phyloP scores from a whole-genome alignment of 768 basidiomycete species.

The Epithele typhae region DNA sequence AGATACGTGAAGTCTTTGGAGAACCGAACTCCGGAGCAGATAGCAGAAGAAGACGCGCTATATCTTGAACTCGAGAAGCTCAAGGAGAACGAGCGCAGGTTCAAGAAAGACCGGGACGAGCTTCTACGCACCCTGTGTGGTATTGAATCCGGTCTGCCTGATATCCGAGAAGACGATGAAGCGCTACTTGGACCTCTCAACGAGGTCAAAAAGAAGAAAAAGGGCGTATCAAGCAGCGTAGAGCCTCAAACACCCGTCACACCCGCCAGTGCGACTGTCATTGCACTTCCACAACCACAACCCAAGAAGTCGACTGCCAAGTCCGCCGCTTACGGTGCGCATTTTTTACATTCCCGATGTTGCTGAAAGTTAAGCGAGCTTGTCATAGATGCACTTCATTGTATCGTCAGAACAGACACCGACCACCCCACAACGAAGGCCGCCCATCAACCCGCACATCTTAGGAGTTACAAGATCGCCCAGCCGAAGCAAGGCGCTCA shows the following conservation, averaged over 20 bases:
- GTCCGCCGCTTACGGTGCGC: slow-evolving; percentile 55
- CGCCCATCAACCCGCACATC: slow-evolving; percentile 72
- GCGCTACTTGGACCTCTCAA: slow-evolving; percentile 40
- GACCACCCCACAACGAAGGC: slow-evolving; percentile 50
- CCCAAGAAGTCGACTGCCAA: slow-evolving; percentile 41
- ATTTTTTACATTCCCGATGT: not conserved
- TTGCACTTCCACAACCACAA: slow-evolving; percentile 33
- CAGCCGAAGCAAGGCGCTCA: slow-evolving; percentile 69
- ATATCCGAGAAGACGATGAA: slow-evolving; percentile 66
- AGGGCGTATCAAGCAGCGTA: slow-evolving; percentile 27
- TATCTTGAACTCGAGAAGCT: slow-evolving; percentile 93
- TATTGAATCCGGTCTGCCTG: slow-evolving; percentile 81
- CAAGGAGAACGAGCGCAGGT: slow-evolving; percentile 86
- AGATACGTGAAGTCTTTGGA: slow-evolving; percentile 85
- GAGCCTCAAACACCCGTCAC: slow-evolving; percentile 31
- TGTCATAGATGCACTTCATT: slow-evolving; percentile 59
- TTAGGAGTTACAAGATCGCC: slow-evolving; percentile 86
- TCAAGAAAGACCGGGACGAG: slow-evolving; percentile 85
- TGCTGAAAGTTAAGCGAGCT: no score
- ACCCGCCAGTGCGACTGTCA: slow-evolving; percentile 25
- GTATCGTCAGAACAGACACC: slow-evolving; percentile 67
- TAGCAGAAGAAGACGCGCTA: slow-evolving; percentile 92
- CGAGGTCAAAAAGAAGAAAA: slow-evolving; percentile 62
- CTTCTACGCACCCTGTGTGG: slow-evolving; percentile 80
- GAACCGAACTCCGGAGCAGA: slow-evolving; percentile 81